These are phyloP conservation scores for Clausena lansium DNA, from an alignment of 345 rosid genomes.

Conservation along the genomic window DNA sequence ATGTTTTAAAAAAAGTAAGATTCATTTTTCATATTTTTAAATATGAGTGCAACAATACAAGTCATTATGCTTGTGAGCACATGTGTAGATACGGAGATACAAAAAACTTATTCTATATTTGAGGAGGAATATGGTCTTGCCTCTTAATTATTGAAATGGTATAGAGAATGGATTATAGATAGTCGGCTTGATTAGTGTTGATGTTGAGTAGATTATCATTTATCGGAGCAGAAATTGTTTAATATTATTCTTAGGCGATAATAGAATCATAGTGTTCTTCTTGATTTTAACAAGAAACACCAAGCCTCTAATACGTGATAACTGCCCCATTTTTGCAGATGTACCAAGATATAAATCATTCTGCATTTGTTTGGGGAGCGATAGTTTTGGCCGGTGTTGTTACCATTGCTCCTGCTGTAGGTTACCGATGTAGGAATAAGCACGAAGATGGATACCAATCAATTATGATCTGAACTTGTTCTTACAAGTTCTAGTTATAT, in stretches of 20 bases:
- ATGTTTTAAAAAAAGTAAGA: conserved; percentile 34
- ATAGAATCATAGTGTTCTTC: too few species aligned
- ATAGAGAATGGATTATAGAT: too few species aligned
- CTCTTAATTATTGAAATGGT: too few species aligned
- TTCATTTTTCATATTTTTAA: background rate
- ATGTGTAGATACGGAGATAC: background rate
- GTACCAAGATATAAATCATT: conserved; percentile 13
- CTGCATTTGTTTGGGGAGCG: conserved; percentile 14
- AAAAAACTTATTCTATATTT: too few species aligned
- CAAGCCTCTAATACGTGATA: background rate
- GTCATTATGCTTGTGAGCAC: background rate
- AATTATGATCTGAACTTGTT: conserved; percentile 26
- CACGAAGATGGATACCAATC: conserved; percentile 44
- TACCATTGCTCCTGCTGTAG: conserved; percentile 25
- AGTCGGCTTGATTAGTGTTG: too few species aligned
- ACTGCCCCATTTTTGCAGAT: conserved; percentile 16
- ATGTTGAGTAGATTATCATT: background rate
- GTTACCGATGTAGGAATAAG: conserved; percentile 27
- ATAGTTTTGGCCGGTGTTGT: conserved; percentile 29
- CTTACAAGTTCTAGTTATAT: background rate
- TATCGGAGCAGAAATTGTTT: background rate
- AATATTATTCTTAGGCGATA: background rate
- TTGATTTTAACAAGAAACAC: too few species aligned
- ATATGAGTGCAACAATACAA: background rate
- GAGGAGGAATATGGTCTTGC: background rate